Conservation (phyloP, 768 basidiomycete species). For the Serpula lacrymans region DNA sequence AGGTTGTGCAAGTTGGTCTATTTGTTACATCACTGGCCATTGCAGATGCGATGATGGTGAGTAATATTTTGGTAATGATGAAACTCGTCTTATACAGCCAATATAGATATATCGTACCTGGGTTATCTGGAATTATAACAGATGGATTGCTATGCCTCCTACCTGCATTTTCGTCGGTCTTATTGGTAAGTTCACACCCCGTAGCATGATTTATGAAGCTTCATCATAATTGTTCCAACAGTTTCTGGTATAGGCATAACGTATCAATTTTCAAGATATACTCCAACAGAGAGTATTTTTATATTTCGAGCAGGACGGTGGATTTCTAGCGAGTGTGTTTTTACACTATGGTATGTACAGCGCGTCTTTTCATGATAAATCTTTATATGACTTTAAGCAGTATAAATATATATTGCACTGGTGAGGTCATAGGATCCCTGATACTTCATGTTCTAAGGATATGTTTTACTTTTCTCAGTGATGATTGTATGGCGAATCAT, state of each 20-base stretch:
- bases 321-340: conserved; percentile 12
- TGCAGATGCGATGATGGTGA: conserved; percentile 13
- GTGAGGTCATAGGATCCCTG: no score
- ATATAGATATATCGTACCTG: conserved; percentile 44
- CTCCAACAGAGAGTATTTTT: conserved; percentile 7
- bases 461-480: no score
- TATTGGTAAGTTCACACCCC: conserved; percentile 2
- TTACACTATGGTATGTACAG: conserved; percentile 12
- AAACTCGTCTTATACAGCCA: conserved; percentile 21
- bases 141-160: conserved; percentile 9
- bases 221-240: background rate
- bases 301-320: conserved; percentile 6
- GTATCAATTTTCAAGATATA: conserved; percentile 10
- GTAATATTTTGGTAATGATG: background rate
- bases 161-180: conserved; percentile 4
- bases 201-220: background rate
- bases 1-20: conserved; percentile 12
- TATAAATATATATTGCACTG: conserved; percentile 7
- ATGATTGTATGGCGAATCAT: no score
- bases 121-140: conserved; percentile 14
- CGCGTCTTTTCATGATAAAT: background rate
- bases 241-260: conserved; percentile 10
- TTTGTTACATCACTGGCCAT: conserved; percentile 4
- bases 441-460: no score
- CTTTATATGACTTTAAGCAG: background rate